Evolutionary conservation across 2,329 filamentous ascomycete genomes (phyloP).

Genomic region (Septoria linicola): DNA sequence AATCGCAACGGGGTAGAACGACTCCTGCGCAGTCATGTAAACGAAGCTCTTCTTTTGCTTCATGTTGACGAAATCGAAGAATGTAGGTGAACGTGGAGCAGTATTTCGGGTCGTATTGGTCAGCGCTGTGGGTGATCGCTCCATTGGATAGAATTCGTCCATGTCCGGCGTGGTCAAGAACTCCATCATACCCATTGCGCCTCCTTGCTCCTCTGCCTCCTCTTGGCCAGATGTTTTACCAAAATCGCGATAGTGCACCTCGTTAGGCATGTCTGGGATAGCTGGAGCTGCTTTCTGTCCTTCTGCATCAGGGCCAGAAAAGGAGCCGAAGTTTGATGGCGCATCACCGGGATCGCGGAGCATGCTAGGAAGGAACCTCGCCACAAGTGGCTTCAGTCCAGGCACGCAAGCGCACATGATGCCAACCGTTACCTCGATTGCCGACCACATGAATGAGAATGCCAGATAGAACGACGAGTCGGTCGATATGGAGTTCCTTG

Average conservation of each 20-base stretch:
- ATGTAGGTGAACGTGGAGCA: slow-evolving; percentile 47
- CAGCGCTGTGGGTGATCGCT: slow-evolving; percentile 41
- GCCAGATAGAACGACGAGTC: slow-evolving; percentile 72
- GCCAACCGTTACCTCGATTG: slow-evolving; percentile 85
- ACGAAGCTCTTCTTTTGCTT: slow-evolving; percentile 68
- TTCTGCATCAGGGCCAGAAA: slow-evolving; percentile 22
- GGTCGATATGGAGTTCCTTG: slow-evolving; percentile 42
- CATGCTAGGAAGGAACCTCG: slow-evolving; percentile 58
- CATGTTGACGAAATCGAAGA: slow-evolving; percentile 78
- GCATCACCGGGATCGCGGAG: slow-evolving; percentile 50
- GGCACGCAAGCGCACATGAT: slow-evolving; percentile 93
- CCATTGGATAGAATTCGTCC: slow-evolving; percentile 33
- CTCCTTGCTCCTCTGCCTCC: slow-evolving; percentile 14
- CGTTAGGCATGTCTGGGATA: slow-evolving; percentile 18
- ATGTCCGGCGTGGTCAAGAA: slow-evolving; percentile 54
- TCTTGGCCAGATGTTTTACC: slow-evolving; percentile 17
- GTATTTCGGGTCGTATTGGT: slow-evolving; percentile 43
- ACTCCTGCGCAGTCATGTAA: slow-evolving; percentile 61
- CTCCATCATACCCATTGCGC: slow-evolving; percentile 51
- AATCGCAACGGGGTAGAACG: slow-evolving; percentile 68
- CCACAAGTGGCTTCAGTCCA: slow-evolving; percentile 80
- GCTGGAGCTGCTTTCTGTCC: slow-evolving; percentile 14
- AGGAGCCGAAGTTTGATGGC: slow-evolving; percentile 35
- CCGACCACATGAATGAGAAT: slow-evolving; percentile 82
- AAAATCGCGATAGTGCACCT: slow-evolving; percentile 31